Conservation (phyloP, 2,329 filamentous ascomycete species). For the Exophiala phaeomuriformis region DNA sequence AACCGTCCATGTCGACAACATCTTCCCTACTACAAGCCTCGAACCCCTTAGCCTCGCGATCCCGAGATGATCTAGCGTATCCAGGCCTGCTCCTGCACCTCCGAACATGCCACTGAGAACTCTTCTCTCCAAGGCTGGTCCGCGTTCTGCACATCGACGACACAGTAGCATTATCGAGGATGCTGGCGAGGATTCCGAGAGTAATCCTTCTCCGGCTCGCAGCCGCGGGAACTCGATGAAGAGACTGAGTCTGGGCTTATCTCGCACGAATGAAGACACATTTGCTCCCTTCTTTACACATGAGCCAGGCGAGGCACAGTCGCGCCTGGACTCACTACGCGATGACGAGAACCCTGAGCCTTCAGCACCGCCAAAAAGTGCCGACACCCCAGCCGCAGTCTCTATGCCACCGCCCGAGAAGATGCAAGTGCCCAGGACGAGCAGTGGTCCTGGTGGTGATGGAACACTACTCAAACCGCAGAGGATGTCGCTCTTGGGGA, state of each 20-base stretch:
- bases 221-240: slow-evolving; percentile 21
- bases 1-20: not conserved
- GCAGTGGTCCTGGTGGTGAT: slow-evolving; percentile 22
- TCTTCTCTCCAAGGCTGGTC: slow-evolving; percentile 14
- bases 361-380: slow-evolving; percentile 2
- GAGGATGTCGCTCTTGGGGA: slow-evolving; percentile 64
- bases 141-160: slow-evolving; percentile 12
- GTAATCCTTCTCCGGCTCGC: slow-evolving; percentile 2
- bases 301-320: slow-evolving; percentile 12
- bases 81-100: not conserved
- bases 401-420: not conserved
- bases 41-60: not conserved
- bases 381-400: slow-evolving; percentile 1
- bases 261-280: slow-evolving; percentile 17
- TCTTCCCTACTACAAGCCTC: not conserved
- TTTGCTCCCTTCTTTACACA: slow-evolving; percentile 16
- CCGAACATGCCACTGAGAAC: slow-evolving; percentile 18
- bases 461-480: slow-evolving; percentile 36
- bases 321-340: not conserved
- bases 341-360: not conserved
- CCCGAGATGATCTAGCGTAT: slow-evolving; percentile 14
- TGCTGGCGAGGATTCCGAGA: slow-evolving; percentile 3
- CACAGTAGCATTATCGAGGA: slow-evolving; percentile 19
- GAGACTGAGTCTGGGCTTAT: slow-evolving; percentile 22
- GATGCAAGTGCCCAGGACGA: not conserved